Percentiles rank a stretch among this genome's conserved stretches.
Conservation (phyloP, 331 rosid species). For the Malus hybrid region DNA sequence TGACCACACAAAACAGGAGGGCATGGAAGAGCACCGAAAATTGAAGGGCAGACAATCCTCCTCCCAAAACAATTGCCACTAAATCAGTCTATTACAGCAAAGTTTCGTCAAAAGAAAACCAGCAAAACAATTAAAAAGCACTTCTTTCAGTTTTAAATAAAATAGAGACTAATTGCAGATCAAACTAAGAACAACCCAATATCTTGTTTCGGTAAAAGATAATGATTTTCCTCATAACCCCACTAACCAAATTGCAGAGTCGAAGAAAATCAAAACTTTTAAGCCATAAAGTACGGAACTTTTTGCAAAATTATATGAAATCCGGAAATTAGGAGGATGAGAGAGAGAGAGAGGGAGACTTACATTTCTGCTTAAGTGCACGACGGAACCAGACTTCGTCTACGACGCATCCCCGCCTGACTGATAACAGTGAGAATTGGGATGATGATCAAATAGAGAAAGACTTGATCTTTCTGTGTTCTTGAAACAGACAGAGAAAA, state of each 20-base stretch:
- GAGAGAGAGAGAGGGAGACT: background rate
- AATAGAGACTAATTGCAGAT: background rate
- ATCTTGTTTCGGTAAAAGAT: background rate
- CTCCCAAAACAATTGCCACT: background rate
- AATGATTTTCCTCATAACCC: background rate
- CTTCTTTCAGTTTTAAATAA: background rate
- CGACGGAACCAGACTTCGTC: conserved; percentile 14
- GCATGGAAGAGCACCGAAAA: no score
- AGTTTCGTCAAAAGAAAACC: background rate
- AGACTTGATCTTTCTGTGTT: background rate
- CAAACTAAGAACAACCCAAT: no score
- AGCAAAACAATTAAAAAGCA: background rate
- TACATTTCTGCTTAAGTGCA: conserved; percentile 11
- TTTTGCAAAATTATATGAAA: background rate
- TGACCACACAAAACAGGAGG: no score
- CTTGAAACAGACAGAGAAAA: background rate
- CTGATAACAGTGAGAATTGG: background rate
- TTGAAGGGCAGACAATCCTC: no score
- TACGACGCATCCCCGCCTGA: conserved; percentile 24
- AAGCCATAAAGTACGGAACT: background rate
- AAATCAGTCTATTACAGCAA: background rate
- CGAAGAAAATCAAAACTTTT: background rate
- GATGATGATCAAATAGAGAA: conserved; percentile 26
- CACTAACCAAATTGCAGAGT: background rate
- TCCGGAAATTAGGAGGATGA: background rate